A percentile compares a stretch with the other conserved stretches of the same genome.
These are phyloP conservation scores for Plasmodium vinckei DNA, from an alignment of 169 alveolate species.

Conservation along the genomic window DNA sequence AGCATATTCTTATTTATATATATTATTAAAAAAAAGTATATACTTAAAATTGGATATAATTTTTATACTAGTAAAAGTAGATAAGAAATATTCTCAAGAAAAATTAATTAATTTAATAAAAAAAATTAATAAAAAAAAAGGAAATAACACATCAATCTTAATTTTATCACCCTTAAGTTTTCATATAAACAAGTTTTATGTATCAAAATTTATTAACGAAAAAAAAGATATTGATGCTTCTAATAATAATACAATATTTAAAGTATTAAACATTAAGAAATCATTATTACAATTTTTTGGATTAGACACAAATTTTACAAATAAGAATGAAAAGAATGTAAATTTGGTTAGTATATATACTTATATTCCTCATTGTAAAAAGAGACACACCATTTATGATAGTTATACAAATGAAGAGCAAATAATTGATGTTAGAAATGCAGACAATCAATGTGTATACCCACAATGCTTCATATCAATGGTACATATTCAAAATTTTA, in stretches of 20 bases:
- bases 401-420: too few relatives aligned
- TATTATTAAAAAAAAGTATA: conserved; percentile 43
- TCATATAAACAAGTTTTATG: conserved; percentile 57
- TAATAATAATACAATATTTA: conserved; percentile 13
- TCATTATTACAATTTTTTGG: neutral
- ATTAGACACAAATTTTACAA: neutral
- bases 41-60: conserved; percentile 28
- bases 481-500: too few relatives aligned
- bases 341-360: neutral
- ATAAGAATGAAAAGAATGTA: neutral
- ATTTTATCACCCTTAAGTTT: conserved; percentile 52
- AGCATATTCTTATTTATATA: conserved; percentile 43
- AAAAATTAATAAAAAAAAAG: conserved; percentile 27
- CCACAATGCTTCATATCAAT: too few relatives aligned
- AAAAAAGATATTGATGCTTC: conserved; percentile 48
- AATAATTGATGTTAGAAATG: too few relatives aligned
- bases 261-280: neutral
- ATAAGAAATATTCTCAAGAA: conserved; percentile 9
- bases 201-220: conserved; percentile 34
- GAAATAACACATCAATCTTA: neutral
- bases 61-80: conserved; percentile 30
- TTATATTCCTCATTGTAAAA: neutral
- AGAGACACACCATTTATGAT: too few relatives aligned
- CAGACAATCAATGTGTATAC: too few relatives aligned
- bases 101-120: conserved; percentile 32